Evolutionary conservation across 257 asterid species (phyloP), one percentile per base, ranked within the genome.

Genomic region (Haberlea rhodopensis): DNA sequence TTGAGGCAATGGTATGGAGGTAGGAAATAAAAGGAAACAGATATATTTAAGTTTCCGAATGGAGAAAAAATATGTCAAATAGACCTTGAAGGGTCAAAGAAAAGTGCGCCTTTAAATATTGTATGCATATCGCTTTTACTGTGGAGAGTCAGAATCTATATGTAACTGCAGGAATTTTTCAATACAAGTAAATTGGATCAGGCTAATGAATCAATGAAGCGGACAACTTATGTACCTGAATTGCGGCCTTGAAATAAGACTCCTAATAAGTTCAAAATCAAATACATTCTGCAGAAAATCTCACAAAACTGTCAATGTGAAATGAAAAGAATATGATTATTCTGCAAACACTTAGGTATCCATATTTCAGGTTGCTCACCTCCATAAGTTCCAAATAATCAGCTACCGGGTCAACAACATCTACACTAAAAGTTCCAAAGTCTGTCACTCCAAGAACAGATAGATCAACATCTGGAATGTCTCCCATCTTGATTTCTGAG

Each of bases 321-420:
- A 45, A 58, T 37, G 46, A 37, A n/a, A 46, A 19, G 29, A 26
- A 28, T 2, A 48, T 6, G 49, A 20, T 57, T 28, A 3, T 63
- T 45, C 52, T 13, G 21, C 34, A 40, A 67, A 8, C 68, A 25
- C 46, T 49, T 23, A 27, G 46, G 67, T 54, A 9, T 8, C 37
- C 63, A 22, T 21, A 29, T 48, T 32, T 74, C 57, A 37, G 59
- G 63, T 55, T 64, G 65, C 79, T 81, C 74, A 90, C 97, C 95
- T 94, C 97, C 95, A 94, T 77, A 66, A 94, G 83, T 74, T 94
- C 99, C 90, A 87, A 79, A 78, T 94, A 94, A 74, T 94, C 99
- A 53, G 89, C 78, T 26, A 90, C 95, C 21, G 99, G 96, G 66
- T 90, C 99, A 61, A 94, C 81, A 52, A 94, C 99, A 73, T 90